Conservation (phyloP, 176 grass and related monocot species). For the Juncus inflexus region DNA sequence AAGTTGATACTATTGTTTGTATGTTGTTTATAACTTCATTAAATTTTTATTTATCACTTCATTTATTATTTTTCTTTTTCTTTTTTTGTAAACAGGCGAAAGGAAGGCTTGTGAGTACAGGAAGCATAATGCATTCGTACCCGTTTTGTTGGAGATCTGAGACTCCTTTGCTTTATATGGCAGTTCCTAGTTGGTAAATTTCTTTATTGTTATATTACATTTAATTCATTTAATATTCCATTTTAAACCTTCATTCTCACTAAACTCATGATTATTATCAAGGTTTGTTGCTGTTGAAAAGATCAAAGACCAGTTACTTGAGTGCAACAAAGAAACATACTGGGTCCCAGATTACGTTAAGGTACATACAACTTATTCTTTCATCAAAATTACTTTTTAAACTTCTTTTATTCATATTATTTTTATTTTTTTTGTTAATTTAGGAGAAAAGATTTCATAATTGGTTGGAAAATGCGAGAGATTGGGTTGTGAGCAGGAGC, state of each 20-base stretch:
- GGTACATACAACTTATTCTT: constrained; percentile 38
- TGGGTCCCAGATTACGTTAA: constrained; percentile 99
- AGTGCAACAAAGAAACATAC: constrained; percentile 91
- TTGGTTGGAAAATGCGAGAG: constrained; percentile 97
- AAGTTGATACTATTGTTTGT: constrained; percentile 33
- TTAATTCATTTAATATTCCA: constrained; percentile 12
- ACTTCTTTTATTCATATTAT: constrained; percentile 4
- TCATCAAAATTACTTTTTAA: neutral
- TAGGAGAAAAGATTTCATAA: constrained; percentile 99
- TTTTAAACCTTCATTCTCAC: neutral
- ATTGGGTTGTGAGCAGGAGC: constrained; percentile 94
- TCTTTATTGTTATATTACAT: constrained; percentile 30
- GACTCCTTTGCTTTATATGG: constrained; percentile 93
- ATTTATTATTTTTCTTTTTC: constrained; percentile 5
- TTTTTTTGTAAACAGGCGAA: constrained; percentile 60
- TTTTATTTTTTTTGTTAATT: constrained; percentile 18
- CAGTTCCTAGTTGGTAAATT: constrained; percentile 95
- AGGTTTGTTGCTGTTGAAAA: constrained; percentile 99
- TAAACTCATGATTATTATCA: constrained; percentile 30
- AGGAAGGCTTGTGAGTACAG: constrained; percentile 83
- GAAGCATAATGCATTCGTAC: constrained; percentile 91
- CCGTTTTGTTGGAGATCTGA: constrained; percentile 98
- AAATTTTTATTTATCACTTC: constrained; percentile 1
- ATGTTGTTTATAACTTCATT: constrained; percentile 1
- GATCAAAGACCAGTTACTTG: constrained; percentile 84